Conservation (phyloP, 176 grass and related monocot species). For the Oryza punctata region DNA sequence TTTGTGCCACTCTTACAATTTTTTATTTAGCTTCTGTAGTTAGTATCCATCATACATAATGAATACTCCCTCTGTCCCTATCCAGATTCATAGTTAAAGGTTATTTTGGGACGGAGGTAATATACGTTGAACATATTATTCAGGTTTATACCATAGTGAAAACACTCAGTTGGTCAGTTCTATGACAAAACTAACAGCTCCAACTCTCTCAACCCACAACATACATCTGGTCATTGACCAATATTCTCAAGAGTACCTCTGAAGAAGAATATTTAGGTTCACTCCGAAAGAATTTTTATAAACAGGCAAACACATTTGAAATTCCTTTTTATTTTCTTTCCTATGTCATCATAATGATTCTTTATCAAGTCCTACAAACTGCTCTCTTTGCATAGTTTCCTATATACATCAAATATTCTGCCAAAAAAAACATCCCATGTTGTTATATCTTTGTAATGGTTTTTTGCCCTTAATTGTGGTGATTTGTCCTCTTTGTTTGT, state of each 20-base stretch:
- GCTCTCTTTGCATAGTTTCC: neutral
- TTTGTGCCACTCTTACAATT: neutral
- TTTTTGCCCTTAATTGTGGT: neutral
- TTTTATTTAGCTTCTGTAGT: slow-evolving; percentile 4
- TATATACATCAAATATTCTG: slow-evolving; percentile 4
- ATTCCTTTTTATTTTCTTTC: neutral
- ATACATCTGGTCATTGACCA: neutral
- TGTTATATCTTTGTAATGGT: neutral
- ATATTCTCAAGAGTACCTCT: neutral
- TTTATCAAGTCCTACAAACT: neutral
- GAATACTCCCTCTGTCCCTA: neutral
- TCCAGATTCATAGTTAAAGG: too few relatives aligned
- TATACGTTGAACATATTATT: neutral
- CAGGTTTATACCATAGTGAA: neutral
- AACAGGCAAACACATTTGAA: neutral
- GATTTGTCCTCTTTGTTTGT: neutral
- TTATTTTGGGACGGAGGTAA: too few relatives aligned
- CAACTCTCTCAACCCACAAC: neutral
- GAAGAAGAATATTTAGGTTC: neutral
- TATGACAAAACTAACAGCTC: neutral
- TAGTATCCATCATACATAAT: neutral
- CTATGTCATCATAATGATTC: neutral
- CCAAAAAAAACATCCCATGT: neutral
- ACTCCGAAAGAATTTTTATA: neutral
- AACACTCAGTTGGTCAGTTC: neutral